Evolutionary conservation across 2,329 filamentous ascomycete species (phyloP).

Genomic region (Arthrinium phaeospermum): DNA sequence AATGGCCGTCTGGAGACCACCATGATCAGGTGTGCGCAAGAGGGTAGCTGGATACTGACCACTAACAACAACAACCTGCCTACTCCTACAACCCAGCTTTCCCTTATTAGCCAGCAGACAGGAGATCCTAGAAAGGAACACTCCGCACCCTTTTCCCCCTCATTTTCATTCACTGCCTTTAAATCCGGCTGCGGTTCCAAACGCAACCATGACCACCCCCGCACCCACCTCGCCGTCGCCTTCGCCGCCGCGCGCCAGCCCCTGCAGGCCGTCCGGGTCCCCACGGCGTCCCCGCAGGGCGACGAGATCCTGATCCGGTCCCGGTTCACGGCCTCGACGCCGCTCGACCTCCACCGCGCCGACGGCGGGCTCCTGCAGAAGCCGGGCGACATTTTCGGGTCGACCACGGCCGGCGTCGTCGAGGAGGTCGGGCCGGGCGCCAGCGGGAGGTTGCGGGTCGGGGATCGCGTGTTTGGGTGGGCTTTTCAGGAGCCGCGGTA

Average conservation of each 20-base stretch:
- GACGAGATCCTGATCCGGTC: constrained; percentile 60
- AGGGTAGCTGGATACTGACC: background rate
- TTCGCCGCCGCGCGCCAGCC: constrained; percentile 34
- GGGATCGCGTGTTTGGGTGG: constrained; percentile 64
- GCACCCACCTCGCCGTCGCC: constrained; percentile 35
- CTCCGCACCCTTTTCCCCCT: too few relatives aligned
- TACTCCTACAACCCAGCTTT: background rate
- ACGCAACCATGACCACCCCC: constrained; percentile 28
- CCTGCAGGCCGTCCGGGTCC: constrained; percentile 33
- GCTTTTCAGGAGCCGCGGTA: constrained; percentile 52
- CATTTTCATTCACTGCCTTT: background rate
- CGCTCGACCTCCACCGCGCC: constrained; percentile 65
- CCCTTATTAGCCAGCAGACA: background rate
- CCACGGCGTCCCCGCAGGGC: constrained; percentile 38
- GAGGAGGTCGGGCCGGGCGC: constrained; percentile 53
- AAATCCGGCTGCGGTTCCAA: background rate
- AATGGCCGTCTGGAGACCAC: background rate
- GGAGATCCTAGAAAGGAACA: background rate
- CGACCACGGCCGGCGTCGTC: constrained; percentile 57
- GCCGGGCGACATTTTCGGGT: constrained; percentile 56
- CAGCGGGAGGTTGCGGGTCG: constrained; percentile 49
- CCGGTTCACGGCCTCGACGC: constrained; percentile 65
- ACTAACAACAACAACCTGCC: background rate
- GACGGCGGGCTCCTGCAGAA: constrained; percentile 62
- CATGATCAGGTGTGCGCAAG: background rate